Base-by-base conservation (phyloP, 2,329 filamentous ascomycete genomes). In the Beauveria varroae region DNA sequence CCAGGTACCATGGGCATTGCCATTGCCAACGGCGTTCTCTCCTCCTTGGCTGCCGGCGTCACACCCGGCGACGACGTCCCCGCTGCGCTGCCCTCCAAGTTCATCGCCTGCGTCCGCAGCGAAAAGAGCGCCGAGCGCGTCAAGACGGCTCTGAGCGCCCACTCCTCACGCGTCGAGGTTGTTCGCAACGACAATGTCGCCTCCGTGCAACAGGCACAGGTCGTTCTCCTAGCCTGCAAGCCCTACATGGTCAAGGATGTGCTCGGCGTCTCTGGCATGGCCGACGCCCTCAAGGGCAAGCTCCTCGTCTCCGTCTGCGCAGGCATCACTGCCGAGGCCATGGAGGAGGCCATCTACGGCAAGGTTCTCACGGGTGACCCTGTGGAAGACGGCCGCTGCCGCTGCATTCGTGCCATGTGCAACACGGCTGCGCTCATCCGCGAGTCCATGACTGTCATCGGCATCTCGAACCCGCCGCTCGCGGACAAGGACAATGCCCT, bases 1-100 rank as follows among this genome's bases (percentile, higher is more conserved):
- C 59, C 55, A 92, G 89, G 90, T 66, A 93, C 87, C 58, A 90
- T 96, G 85, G 91, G 91, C 63, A 90, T 90, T 63, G 90, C 90
- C 62, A 93, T 96, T 67, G 83, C 96, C 62, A 86, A 84, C 60
- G 91, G 91, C 65, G 88, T 96, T 70, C 83, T 96, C 67, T 79
- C 84, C 63, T 90, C 89, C 12, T 81, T 95, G 50, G 77, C 78
- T 44, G 80, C 56, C 75, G 75, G 65, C 80, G 74, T 66, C 76
- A 78, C 76, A 3, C 78, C 78, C 2, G 67, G 70, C 53, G 77
- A 81, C 46, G 79, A 81, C 59, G 67, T 81, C 9, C 84, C 86
- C 16, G 67, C 77, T 9, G 79, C 81, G 60, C 81, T 91, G 41
- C 91, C 91, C 8, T 84, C 84, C 12, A 84, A 81, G 68, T 96